phyloP scores from a whole-genome alignment of 2,329 filamentous ascomycete species.

The Colletotrichum nymphaeae region DNA sequence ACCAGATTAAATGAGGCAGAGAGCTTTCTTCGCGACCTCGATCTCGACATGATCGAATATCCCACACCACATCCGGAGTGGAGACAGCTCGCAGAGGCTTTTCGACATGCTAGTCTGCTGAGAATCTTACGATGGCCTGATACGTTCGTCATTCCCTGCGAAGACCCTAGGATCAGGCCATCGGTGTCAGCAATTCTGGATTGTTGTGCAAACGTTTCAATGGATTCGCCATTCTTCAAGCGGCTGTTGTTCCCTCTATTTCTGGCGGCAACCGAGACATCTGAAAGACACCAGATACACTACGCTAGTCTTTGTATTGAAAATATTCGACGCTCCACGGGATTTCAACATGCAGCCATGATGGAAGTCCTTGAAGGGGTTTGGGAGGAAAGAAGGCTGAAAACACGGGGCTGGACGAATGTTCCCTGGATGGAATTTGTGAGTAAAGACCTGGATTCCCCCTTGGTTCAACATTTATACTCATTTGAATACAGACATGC shows the following conservation, averaged over 20 bases:
- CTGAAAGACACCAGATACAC: slow-evolving; percentile 40
- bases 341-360: slow-evolving; percentile 41
- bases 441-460: background rate
- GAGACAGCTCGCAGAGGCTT: slow-evolving; percentile 43
- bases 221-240: slow-evolving; percentile 41
- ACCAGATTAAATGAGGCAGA: slow-evolving; percentile 37
- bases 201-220: slow-evolving; percentile 38
- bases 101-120: slow-evolving; percentile 44
- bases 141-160: slow-evolving; percentile 40
- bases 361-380: slow-evolving; percentile 40
- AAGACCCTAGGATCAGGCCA: slow-evolving; percentile 36
- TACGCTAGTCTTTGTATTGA: slow-evolving; percentile 40
- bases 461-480: background rate
- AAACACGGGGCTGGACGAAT: slow-evolving; percentile 36
- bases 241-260: slow-evolving; percentile 44
- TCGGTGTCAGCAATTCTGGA: slow-evolving; percentile 41
- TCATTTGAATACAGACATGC: slow-evolving; percentile 23
- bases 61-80: slow-evolving; percentile 43
- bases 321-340: slow-evolving; percentile 40
- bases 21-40: slow-evolving; percentile 41
- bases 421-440: slow-evolving; percentile 46
- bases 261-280: slow-evolving; percentile 41
- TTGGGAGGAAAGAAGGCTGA: slow-evolving; percentile 38
- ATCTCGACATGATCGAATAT: slow-evolving; percentile 40
- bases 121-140: slow-evolving; percentile 42